Evolutionary conservation across 2,329 filamentous ascomycete species (phyloP).

Genomic region (Epicoccum nigrum): DNA sequence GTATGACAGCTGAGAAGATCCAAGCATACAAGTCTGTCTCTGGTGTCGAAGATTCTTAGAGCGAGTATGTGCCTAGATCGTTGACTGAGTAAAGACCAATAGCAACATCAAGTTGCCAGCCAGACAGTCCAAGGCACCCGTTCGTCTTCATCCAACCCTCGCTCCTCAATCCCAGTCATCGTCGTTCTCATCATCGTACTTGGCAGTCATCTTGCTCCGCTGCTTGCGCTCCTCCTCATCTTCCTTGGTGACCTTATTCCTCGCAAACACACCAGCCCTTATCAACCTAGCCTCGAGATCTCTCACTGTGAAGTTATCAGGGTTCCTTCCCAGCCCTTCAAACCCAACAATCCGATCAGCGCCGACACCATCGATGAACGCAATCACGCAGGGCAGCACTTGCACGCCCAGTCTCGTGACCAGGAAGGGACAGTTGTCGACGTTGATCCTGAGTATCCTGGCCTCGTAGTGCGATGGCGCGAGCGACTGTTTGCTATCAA

Average conservation of each 20-base stretch:
- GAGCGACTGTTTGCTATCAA: slow-evolving; percentile 47
- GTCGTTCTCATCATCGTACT: slow-evolving; percentile 53
- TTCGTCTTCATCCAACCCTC: background rate
- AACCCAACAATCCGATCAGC: slow-evolving; percentile 65
- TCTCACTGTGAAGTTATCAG: slow-evolving; percentile 60
- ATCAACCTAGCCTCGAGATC: slow-evolving; percentile 62
- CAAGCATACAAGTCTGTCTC: too few relatives aligned
- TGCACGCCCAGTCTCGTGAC: slow-evolving; percentile 64
- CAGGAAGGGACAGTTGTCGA: slow-evolving; percentile 65
- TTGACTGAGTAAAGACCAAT: too few relatives aligned
- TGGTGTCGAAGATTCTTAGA: too few relatives aligned
- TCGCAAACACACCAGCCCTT: slow-evolving; percentile 57
- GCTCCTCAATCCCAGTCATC: slow-evolving; percentile 58
- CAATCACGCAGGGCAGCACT: slow-evolving; percentile 64
- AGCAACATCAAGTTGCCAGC: background rate
- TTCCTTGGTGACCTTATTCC: slow-evolving; percentile 58
- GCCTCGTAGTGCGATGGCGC: slow-evolving; percentile 65
- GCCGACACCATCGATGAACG: slow-evolving; percentile 61
- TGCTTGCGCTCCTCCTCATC: slow-evolving; percentile 42
- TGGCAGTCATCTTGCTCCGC: slow-evolving; percentile 38
- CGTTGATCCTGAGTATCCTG: slow-evolving; percentile 63
- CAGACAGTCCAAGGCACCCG: background rate
- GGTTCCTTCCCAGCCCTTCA: slow-evolving; percentile 61
- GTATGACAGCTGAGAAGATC: too few relatives aligned
- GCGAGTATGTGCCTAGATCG: too few relatives aligned